Evolutionary conservation across 495 filamentous ascomycete species (phyloP).

Genomic region (Ramalina peruviana): DNA sequence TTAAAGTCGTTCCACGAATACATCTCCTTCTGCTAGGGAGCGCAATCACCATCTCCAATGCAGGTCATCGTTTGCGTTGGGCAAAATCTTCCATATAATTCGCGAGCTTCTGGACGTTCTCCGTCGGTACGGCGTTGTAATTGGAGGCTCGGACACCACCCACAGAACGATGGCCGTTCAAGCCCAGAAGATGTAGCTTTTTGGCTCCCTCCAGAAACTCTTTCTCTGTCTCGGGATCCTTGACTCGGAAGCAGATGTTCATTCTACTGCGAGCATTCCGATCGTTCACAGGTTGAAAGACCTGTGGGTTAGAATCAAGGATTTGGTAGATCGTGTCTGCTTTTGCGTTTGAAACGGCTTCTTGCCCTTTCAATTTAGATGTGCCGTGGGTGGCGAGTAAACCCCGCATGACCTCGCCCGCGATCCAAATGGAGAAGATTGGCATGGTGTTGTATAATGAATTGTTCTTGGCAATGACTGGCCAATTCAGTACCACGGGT

Average conservation of each 20-base stretch:
- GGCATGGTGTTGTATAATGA: constrained; percentile 88
- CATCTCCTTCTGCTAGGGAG: too few relatives aligned
- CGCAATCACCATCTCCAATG: too few relatives aligned
- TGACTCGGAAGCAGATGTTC: constrained; percentile 85
- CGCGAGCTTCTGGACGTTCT: constrained; percentile 44
- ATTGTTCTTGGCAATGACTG: constrained; percentile 71
- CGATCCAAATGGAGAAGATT: constrained; percentile 84
- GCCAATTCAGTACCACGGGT: constrained; percentile 66
- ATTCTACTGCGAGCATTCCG: constrained; percentile 64
- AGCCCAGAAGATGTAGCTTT: constrained; percentile 44
- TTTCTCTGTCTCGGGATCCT: constrained; percentile 54
- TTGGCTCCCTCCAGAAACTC: constrained; percentile 61
- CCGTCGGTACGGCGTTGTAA: constrained; percentile 48
- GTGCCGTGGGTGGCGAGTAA: constrained; percentile 44
- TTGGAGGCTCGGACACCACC: constrained; percentile 20
- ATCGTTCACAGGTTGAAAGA: constrained; percentile 61
- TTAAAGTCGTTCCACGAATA: too few relatives aligned
- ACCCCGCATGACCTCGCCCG: constrained; percentile 64
- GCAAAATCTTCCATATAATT: constrained; percentile 45
- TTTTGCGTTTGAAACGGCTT: constrained; percentile 57
- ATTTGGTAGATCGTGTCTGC: constrained; percentile 57
- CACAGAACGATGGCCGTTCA: constrained; percentile 52
- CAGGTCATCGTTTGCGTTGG: neutral
- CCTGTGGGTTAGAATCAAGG: constrained; percentile 53
- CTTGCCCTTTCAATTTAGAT: constrained; percentile 54